Conservation (phyloP, 192 early-diverging fungal genomes). For the Coemansia sp. region DNA sequence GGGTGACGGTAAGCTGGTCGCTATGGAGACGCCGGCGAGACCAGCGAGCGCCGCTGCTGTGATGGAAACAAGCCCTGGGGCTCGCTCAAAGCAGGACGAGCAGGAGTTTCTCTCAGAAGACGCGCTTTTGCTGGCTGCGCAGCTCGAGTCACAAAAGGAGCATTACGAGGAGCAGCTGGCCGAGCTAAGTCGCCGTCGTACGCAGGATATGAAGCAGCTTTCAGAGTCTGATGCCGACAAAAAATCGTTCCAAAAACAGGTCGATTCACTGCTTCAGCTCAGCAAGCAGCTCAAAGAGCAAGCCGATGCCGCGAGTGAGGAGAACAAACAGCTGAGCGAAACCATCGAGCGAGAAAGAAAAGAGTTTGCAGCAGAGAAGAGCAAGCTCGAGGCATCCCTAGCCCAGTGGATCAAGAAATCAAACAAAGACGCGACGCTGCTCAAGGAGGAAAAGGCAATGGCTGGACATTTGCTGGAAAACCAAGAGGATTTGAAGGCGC, state of each 20-base stretch:
- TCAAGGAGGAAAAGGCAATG: conserved; percentile 45
- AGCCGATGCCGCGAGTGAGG: conserved; percentile 7
- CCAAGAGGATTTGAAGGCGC: conserved; percentile 61
- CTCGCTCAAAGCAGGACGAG: conserved; percentile 63
- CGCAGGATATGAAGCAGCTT: conserved; percentile 43
- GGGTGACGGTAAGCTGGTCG: conserved; percentile 89
- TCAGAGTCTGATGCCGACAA: conserved; percentile 56
- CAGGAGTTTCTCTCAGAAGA: conserved; percentile 82
- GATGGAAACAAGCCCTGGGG: conserved; percentile 16
- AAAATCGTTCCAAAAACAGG: conserved; percentile 15
- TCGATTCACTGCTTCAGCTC: conserved; percentile 28
- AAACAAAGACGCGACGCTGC: conserved; percentile 75
- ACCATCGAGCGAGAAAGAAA: conserved; percentile 39
- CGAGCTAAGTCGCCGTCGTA: conserved; percentile 45
- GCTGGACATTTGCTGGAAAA: conserved; percentile 61
- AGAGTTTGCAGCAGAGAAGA: conserved; percentile 27
- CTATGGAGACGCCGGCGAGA: conserved; percentile 58
- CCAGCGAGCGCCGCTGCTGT: conserved; percentile 17
- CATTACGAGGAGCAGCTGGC: conserved; percentile 79
- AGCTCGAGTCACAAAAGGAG: conserved; percentile 84
- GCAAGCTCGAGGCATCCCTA: conserved; percentile 59
- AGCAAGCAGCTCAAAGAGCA: conserved; percentile 10
- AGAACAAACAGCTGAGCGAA: conserved; percentile 14
- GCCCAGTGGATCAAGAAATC: conserved; percentile 61
- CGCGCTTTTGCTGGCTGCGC: conserved; percentile 76